Conservation (phyloP, 805 yeast genomes). For the Huiozyma naganishii region DNA sequence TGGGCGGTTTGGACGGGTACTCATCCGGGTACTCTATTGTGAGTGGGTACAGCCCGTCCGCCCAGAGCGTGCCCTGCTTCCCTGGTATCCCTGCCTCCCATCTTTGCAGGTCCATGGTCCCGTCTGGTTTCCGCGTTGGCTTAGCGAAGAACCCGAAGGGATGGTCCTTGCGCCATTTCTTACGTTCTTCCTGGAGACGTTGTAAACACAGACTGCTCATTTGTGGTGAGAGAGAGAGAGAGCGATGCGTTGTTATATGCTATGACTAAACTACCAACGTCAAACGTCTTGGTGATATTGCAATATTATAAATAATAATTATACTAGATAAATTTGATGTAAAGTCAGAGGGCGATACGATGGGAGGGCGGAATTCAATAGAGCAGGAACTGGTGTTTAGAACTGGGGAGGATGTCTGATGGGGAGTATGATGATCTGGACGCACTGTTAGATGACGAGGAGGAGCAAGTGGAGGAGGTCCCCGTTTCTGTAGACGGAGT, state of each 20-base stretch:
- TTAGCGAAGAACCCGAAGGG: conserved; percentile 96
- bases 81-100: conserved; percentile 99
- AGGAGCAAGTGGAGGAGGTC: conserved; percentile 7
- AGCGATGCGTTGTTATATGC: neutral
- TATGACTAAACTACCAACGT: too few relatives aligned
- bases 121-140: conserved; percentile 72
- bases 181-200: conserved; percentile 88
- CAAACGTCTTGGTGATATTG: too few relatives aligned
- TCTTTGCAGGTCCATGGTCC: conserved; percentile 67
- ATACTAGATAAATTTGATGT: too few relatives aligned
- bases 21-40: conserved; percentile 78
- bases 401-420: neutral
- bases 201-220: conserved; percentile 57
- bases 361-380: neutral
- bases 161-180: conserved; percentile 96
- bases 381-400: too few relatives aligned
- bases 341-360: too few relatives aligned
- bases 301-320: too few relatives aligned
- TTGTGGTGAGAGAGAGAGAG: neutral
- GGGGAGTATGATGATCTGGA: conserved; percentile 68
- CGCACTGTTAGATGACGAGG: conserved; percentile 74
- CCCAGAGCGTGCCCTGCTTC: conserved; percentile 77
- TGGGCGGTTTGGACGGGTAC: conserved; percentile 95
- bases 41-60: conserved; percentile 78
- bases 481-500: conserved; percentile 7